These are phyloP conservation scores for Termitomyces sp. DNA, from an alignment of 768 basidiomycete genomes.

Conservation along the genomic window DNA sequence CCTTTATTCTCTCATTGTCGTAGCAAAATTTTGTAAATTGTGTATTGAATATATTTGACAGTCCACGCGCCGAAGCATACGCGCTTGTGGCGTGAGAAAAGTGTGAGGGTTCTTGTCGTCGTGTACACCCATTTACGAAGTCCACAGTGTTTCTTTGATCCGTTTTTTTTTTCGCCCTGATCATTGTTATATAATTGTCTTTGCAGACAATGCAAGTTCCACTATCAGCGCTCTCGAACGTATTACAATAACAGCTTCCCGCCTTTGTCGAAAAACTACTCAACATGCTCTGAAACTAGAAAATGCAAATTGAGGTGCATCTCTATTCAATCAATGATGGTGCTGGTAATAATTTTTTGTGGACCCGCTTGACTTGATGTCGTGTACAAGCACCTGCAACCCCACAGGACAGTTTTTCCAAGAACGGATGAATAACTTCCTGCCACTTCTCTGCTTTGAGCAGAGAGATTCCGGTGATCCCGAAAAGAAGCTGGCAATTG, in stretches of 20 bases:
- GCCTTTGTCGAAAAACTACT: neutral
- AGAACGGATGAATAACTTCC: neutral
- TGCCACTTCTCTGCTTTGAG: neutral
- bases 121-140: too few species aligned
- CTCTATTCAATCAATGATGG: neutral
- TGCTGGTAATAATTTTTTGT: neutral
- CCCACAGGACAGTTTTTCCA: slow-evolving; percentile 13
- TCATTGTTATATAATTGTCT: too few species aligned
- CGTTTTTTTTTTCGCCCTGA: too few species aligned
- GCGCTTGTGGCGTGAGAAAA: neutral
- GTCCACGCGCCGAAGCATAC: too few species aligned
- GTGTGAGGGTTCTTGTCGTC: too few species aligned
- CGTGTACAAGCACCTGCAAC: slow-evolving; percentile 15
- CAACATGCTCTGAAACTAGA: neutral
- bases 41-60: too few species aligned
- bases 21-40: too few species aligned
- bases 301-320: neutral
- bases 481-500: too few species aligned
- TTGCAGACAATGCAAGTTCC: neutral
- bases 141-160: too few species aligned
- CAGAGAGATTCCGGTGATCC: too few species aligned
- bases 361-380: slow-evolving; percentile 20
- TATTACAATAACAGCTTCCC: neutral
- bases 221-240: neutral
- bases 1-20: too few species aligned